Evolutionary conservation across 2,329 filamentous ascomycete species (phyloP), one percentile per base, ranked within the genome.

Genomic region (Pestalotiopsis fici): DNA sequence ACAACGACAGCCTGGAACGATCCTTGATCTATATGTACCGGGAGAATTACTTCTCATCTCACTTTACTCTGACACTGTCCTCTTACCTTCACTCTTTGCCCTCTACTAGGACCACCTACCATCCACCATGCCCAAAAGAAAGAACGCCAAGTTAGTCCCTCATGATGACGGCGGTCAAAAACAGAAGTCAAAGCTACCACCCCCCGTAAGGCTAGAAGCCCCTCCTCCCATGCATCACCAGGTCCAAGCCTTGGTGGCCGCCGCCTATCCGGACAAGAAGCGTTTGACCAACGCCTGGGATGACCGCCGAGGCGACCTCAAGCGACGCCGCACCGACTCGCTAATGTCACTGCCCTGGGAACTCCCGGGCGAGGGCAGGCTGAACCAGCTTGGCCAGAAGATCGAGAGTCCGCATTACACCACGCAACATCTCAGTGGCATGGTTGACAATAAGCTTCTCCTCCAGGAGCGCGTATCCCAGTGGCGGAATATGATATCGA

Each of bases 231-330:
- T 37, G 31, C 63, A 65, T 21, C 28, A 59, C 3, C 63, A 54
- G n/a, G 54, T 65, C 28, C n/a, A 13, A 18, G 59, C 67, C 23
- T 64, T 68, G 21, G 59, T 61, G 25, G 50, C 55, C 13, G 64
- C 59, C n/a, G 21, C 39, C 59, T 63, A 55, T 9, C 64, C 67
- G 2, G 64, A 59, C 55, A 64, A 68, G 57, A 39, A 55, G 18
- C 64, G 59, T 28, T 3, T 55, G 9, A 56, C 55, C 39, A 62
- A 64, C 5, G 67, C 64, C 35, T 66, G 54, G 28, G 67, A 68
- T 28, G 67, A 68, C 28, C 35, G 59, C 6, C 54, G 63, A 18
- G 28, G 43, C n/a, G 43, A 50, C n/a, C 60, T 47, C 39, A 68
- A 68, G 59, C 64, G 64, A 7, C 18, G 59, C 21, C 59, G 64